Evolutionary conservation across 1,284 basidiomycete species (phyloP), one percentile per base, ranked within the genome.

Genomic region (Tylopilus orsonianus): DNA sequence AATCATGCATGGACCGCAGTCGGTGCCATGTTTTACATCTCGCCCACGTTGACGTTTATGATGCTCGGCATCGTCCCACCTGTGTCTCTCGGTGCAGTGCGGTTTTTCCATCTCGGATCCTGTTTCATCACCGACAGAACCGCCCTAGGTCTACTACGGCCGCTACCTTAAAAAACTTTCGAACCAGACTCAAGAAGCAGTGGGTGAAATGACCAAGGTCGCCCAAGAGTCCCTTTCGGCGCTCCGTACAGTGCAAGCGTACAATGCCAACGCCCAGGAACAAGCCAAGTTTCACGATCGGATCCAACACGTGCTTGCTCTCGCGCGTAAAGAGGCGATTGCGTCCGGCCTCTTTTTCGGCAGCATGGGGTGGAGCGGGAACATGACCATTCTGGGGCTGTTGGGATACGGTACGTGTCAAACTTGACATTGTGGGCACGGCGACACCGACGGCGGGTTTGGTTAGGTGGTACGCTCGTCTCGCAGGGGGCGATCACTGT

Each of bases 41-140:
- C 94, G 1, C 88, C 92, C 0, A 87, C 87, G 47, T 73, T 99
- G 49, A 97, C 96, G 0, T 67, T 91, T 41, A 77, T 98, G 52
- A 98, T 98, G 96, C 80, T 98, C 53, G 83, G 85, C 18, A 85
- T 97, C 44, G 94, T 99, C 0, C 97, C 96, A 5, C 96, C 96
- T 0, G 87, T 98, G 8, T 96, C 94, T 7, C 78, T 99, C 49
- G 95, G 93, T 54, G 95, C 94, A 38, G 41, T 42, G 16, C 7
- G 22, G 10, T 12, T 41, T n/a, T 33, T n/a, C 2, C 16, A 22
- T 23, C 3, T 32, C 19, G 8, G 32, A 32, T 10, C 26, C 26
- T 27, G 13, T 30, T n/a, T 6, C 19, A 22, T 14, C 7, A 13
- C n/a, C 53, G 27, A 53, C 18, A 19, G 18, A n/a, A 19, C 12